These are phyloP conservation scores for Phytophthora hybrid DNA, from an alignment of 352 stramenopile genomes.

Conservation along the genomic window DNA sequence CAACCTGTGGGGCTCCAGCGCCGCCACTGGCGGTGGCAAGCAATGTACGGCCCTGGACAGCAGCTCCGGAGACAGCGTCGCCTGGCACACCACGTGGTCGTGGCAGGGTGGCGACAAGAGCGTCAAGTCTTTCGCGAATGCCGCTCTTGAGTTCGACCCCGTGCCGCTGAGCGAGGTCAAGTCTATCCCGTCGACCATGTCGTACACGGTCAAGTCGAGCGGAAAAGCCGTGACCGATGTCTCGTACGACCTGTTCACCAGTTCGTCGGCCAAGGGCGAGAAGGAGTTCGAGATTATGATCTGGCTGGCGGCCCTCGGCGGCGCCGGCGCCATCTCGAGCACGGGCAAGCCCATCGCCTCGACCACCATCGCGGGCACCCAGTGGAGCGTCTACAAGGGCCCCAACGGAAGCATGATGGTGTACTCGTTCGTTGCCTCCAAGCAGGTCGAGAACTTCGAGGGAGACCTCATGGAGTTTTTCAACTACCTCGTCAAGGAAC, in stretches of 20 bases:
- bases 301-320: slow-evolving; percentile 47
- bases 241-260: slow-evolving; percentile 53
- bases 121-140: slow-evolving; percentile 62
- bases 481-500: slow-evolving; percentile 40
- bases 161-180: slow-evolving; percentile 44
- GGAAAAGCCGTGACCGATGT: slow-evolving; percentile 47
- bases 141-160: slow-evolving; percentile 47
- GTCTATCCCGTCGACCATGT: slow-evolving; percentile 52
- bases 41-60: slow-evolving; percentile 54
- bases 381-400: slow-evolving; percentile 46
- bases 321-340: slow-evolving; percentile 46
- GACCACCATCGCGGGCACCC: slow-evolving; percentile 34
- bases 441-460: slow-evolving; percentile 37
- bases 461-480: slow-evolving; percentile 50
- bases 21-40: slow-evolving; percentile 34
- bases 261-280: slow-evolving; percentile 35
- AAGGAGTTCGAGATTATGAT: slow-evolving; percentile 65
- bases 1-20: slow-evolving; percentile 47
- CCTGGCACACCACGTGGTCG: slow-evolving; percentile 53
- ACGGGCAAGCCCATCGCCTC: slow-evolving; percentile 43
- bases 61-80: slow-evolving; percentile 37
- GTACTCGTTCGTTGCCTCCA: slow-evolving; percentile 53
- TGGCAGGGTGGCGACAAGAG: slow-evolving; percentile 43
- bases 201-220: slow-evolving; percentile 50
- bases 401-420: slow-evolving; percentile 48